A percentile compares a stretch with the other conserved stretches of the same genome.
Conservation (phyloP, 1,284 basidiomycete species). For the Calocybe gambosa region DNA sequence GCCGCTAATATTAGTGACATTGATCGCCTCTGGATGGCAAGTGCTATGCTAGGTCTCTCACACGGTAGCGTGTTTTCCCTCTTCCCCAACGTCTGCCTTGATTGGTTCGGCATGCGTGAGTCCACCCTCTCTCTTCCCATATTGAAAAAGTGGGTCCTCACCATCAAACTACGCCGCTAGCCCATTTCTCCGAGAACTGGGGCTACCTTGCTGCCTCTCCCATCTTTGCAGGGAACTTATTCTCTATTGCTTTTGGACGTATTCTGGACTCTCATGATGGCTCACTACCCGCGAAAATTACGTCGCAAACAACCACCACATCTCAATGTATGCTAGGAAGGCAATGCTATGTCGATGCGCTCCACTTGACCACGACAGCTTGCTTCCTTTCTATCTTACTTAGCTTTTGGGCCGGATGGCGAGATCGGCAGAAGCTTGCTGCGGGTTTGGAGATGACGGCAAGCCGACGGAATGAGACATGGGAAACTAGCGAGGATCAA, state of each 20-base stretch:
- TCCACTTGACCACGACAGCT: slow-evolving; percentile 44
- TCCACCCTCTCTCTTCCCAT: slow-evolving; percentile 15
- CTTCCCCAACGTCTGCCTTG: slow-evolving; percentile 71
- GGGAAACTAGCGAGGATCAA: not conserved
- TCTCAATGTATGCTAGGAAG: slow-evolving; percentile 42
- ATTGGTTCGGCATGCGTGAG: slow-evolving; percentile 81
- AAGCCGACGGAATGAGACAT: not conserved
- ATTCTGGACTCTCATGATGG: slow-evolving; percentile 69
- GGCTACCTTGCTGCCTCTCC: slow-evolving; percentile 76
- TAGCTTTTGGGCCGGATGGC: slow-evolving; percentile 42
- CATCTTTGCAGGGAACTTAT: slow-evolving; percentile 76
- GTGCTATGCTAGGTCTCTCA: slow-evolving; percentile 62
- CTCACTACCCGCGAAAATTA: not conserved
- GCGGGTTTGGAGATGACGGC: not conserved
- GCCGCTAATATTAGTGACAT: slow-evolving; percentile 57
- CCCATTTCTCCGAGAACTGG: slow-evolving; percentile 81
- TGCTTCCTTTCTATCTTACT: slow-evolving; percentile 42
- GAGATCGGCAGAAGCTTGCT: slow-evolving; percentile 33
- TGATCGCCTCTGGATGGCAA: slow-evolving; percentile 68
- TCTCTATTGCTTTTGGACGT: slow-evolving; percentile 78
- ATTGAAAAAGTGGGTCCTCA: no score
- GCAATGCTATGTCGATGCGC: slow-evolving; percentile 45
- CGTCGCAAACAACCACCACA: not conserved
- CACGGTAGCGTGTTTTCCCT: slow-evolving; percentile 80
- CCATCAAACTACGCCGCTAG: slow-evolving; percentile 25